Percentiles rank a stretch among this genome's conserved stretches.
These are phyloP conservation scores for Hypoxylon sp. DNA, from an alignment of 2,329 filamentous ascomycete genomes.

Conservation along the genomic window DNA sequence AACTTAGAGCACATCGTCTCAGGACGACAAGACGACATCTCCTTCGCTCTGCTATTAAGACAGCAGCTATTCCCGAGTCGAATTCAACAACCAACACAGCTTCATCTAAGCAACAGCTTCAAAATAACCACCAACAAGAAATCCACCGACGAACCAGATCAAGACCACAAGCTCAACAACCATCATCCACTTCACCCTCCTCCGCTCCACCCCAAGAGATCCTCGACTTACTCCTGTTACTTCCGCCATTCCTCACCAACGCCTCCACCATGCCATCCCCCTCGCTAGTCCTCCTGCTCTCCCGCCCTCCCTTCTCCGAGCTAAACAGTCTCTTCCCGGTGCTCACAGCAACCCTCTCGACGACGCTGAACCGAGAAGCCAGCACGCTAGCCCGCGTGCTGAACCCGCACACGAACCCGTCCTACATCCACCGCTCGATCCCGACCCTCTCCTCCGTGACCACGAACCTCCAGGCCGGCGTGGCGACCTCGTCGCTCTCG, in stretches of 20 bases:
- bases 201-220: conserved; percentile 54
- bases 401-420: conserved; percentile 61
- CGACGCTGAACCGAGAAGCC: conserved; percentile 59
- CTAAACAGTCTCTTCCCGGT: conserved; percentile 58
- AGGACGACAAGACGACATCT: conserved; percentile 60
- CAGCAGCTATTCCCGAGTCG: conserved; percentile 50
- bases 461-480: conserved; percentile 45
- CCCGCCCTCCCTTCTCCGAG: conserved; percentile 58
- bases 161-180: conserved; percentile 20
- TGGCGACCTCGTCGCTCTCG: conserved; percentile 39
- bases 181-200: conserved; percentile 31
- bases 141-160: conserved; percentile 40
- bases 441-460: conserved; percentile 56
- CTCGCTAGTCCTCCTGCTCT: conserved; percentile 56
- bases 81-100: conserved; percentile 6
- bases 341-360: conserved; percentile 58
- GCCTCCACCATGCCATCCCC: conserved; percentile 49
- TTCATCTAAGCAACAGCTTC: conserved; percentile 39
- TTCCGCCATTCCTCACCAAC: conserved; percentile 58
- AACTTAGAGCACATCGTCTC: conserved; percentile 59
- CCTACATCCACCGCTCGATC: conserved; percentile 66
- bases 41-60: conserved; percentile 58
- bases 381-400: conserved; percentile 57
- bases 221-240: conserved; percentile 62
- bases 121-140: conserved; percentile 31